These are phyloP conservation scores for Hypoxylon sp. DNA, from an alignment of 2,329 filamentous ascomycete genomes.

Conservation along the genomic window DNA sequence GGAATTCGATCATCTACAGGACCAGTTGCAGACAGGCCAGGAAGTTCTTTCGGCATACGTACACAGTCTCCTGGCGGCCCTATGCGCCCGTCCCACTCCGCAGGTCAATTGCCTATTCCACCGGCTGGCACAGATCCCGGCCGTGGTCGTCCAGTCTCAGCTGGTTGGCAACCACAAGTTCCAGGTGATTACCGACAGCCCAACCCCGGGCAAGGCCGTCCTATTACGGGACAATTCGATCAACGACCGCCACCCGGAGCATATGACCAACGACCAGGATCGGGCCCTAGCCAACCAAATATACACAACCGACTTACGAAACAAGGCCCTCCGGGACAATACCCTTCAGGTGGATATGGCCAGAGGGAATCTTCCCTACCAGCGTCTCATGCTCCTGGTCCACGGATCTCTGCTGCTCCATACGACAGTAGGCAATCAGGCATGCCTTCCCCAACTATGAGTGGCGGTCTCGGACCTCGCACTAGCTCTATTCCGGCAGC, in stretches of 20 bases:
- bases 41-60: slow-evolving; percentile 69
- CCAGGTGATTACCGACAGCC: slow-evolving; percentile 58
- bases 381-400: slow-evolving; percentile 54
- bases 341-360: slow-evolving; percentile 47
- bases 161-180: slow-evolving; percentile 63
- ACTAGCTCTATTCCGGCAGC: slow-evolving; percentile 48
- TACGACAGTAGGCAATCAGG: slow-evolving; percentile 51
- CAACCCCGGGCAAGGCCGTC: slow-evolving; percentile 56
- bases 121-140: slow-evolving; percentile 58
- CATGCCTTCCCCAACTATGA: slow-evolving; percentile 49
- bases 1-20: slow-evolving; percentile 66
- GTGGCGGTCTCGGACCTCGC: slow-evolving; percentile 50
- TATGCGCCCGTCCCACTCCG: slow-evolving; percentile 62
- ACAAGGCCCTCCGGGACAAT: slow-evolving; percentile 52
- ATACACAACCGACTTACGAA: slow-evolving; percentile 59
- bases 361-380: slow-evolving; percentile 49
- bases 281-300: slow-evolving; percentile 54
- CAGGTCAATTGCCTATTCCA: slow-evolving; percentile 62
- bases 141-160: slow-evolving; percentile 61
- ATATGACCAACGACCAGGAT: slow-evolving; percentile 46
- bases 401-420: slow-evolving; percentile 55
- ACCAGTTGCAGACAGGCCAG: slow-evolving; percentile 64
- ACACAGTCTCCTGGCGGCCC: slow-evolving; percentile 57
- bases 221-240: slow-evolving; percentile 51
- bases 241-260: slow-evolving; percentile 46